A percentile compares a stretch with the other conserved stretches of the same genome.
These are phyloP conservation scores for Miscanthus lutarioriparius DNA, from an alignment of 176 grass and related monocot genomes.

Conservation along the genomic window DNA sequence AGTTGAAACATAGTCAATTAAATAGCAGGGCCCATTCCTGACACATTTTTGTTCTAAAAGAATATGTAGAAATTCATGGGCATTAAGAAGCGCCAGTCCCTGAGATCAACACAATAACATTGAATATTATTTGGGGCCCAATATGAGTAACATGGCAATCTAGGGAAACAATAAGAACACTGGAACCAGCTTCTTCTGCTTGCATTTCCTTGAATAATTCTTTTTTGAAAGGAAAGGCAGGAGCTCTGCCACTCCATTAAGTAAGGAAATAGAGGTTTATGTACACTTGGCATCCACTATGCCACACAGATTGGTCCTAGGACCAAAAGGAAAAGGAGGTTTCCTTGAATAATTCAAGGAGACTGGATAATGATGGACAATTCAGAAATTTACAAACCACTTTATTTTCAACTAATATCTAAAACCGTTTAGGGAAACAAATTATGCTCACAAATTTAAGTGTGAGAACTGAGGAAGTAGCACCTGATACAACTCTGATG, in stretches of 20 bases:
- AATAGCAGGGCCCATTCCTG: slow-evolving; percentile 1
- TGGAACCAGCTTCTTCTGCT: background rate
- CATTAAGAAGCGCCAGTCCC: background rate
- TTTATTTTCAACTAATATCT: slow-evolving; percentile 16
- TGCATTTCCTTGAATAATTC: slow-evolving; percentile 23
- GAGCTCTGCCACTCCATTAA: too few relatives aligned
- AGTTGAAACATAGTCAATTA: background rate
- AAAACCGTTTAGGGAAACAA: slow-evolving; percentile 17
- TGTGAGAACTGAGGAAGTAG: slow-evolving; percentile 21
- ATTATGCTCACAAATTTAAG: slow-evolving; percentile 11
- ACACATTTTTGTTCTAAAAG: background rate
- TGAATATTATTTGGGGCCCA: background rate
- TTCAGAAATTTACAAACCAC: slow-evolving; percentile 6
- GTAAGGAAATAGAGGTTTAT: too few relatives aligned
- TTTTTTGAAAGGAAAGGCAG: too few relatives aligned
- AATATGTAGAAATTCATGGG: slow-evolving; percentile 14
- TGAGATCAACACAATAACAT: slow-evolving; percentile 4
- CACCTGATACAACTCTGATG: slow-evolving; percentile 74
- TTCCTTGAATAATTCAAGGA: slow-evolving; percentile 25
- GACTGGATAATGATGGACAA: background rate
- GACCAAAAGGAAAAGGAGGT: background rate
- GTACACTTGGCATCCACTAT: too few relatives aligned
- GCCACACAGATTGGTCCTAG: too few relatives aligned
- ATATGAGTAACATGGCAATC: background rate
- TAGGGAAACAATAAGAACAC: slow-evolving; percentile 12